Base-by-base conservation (phyloP, 2,329 filamentous ascomycete species). In the Alternaria arborescens region DNA sequence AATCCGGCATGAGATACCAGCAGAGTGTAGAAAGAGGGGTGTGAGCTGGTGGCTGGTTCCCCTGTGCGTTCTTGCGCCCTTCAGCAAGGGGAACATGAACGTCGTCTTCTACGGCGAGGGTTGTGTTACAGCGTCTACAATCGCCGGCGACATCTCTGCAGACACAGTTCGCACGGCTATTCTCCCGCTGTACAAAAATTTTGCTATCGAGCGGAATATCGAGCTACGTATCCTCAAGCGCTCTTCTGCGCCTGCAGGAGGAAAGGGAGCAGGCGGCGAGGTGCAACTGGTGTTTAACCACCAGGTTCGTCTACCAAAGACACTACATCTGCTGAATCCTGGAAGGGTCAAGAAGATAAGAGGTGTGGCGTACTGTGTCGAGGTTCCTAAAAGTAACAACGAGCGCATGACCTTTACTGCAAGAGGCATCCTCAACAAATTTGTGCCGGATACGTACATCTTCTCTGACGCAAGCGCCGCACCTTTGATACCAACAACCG, bases 281-380 rank as follows among this genome's bases (percentile, higher is more conserved):
- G 94, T 99, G n/a, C 94, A 97, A 79, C 82, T 99, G 60, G 86
- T 94, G 8, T 98, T 98, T 75, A 93, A 92, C 20, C 94, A 94
- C 77, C 95, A 99, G 80, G 91, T 99, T 12, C 88, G 94, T 38
- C 83, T 98, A 52, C 95, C 95, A 11, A 97, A 97, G 83, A 99
- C 95, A 38, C 83, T 99, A 76, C 95, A 99, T 79, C 81, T 97
- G 56, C 85, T 96, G 70, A 91, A 88, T 65, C 88, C 94, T 0
- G 95, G 95, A 8, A 85, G 92, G 57, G 90, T 99, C 72, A 94
- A 93, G 85, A 88, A 89, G 69, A 91, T 99, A 67, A 87, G 94
- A 58, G 95, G 95, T 60, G 95, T 99, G 43, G 94, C 95, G 48
- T 99, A 98, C 80, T 91, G 91, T 56, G 93, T 92, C 1, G 95